phyloP scores from a whole-genome alignment of 1,284 basidiomycete species.

The Trametes versicolor region DNA sequence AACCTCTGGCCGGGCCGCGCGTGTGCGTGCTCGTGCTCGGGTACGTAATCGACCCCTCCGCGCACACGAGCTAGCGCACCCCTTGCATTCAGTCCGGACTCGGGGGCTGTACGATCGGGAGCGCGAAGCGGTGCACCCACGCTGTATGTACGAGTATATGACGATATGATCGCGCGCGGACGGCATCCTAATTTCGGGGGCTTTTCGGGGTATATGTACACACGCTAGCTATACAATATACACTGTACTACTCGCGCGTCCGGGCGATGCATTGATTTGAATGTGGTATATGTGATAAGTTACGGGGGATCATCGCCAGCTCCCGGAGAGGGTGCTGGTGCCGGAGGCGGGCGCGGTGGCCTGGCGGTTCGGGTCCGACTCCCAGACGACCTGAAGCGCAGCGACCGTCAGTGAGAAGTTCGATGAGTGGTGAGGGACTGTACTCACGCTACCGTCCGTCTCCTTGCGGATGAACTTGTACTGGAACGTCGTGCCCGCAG shows the following conservation, averaged over 20 bases:
- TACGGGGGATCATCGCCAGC: conserved; percentile 29
- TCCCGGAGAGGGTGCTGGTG: conserved; percentile 46
- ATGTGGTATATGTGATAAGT: background rate
- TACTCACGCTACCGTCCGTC: conserved; percentile 60
- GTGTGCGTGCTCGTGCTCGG: background rate
- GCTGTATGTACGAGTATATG: conserved; percentile 3
- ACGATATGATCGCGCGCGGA: background rate
- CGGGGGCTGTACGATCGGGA: conserved; percentile 8
- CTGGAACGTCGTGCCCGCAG: conserved; percentile 58
- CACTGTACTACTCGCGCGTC: background rate
- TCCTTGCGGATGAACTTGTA: conserved; percentile 73
- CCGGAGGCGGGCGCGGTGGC: conserved; percentile 54
- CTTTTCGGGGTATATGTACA: conserved; percentile 5
- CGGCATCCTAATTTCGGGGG: conserved; percentile 6
- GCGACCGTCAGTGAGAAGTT: conserved; percentile 45
- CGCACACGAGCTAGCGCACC: background rate
- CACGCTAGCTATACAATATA: conserved; percentile 1
- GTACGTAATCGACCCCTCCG: background rate
- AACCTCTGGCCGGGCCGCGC: background rate
- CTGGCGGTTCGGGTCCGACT: conserved; percentile 65
- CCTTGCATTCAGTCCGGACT: background rate
- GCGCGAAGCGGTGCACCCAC: conserved; percentile 9
- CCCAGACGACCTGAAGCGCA: conserved; percentile 59
- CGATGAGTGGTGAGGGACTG: background rate
- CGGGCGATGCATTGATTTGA: background rate